These are phyloP conservation scores for Leersia perrieri DNA, from an alignment of 176 grass and related monocot genomes.

Conservation along the genomic window DNA sequence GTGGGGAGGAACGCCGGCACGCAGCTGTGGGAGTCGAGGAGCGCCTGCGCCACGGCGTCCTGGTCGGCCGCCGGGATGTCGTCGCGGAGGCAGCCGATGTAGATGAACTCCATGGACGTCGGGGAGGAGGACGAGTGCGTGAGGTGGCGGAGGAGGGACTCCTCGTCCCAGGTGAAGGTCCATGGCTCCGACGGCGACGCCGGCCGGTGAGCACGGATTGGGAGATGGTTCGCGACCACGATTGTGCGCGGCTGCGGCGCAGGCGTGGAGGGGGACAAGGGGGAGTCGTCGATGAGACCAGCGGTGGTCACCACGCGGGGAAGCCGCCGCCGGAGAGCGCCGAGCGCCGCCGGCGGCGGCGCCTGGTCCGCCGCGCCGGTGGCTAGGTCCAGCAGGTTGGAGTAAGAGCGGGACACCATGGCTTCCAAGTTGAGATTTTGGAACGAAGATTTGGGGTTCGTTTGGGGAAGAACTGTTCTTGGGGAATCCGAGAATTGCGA, in stretches of 20 bases:
- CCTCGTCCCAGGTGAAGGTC: slow-evolving; percentile 88
- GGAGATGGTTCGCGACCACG: slow-evolving; percentile 90
- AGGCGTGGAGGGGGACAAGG: slow-evolving; percentile 46
- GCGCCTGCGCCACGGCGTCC: slow-evolving; percentile 74
- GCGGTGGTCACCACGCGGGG: slow-evolving; percentile 72
- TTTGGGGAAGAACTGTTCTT: background rate
- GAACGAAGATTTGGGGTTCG: slow-evolving; percentile 10
- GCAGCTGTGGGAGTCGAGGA: slow-evolving; percentile 81
- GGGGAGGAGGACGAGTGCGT: slow-evolving; percentile 52
- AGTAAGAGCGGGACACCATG: slow-evolving; percentile 91
- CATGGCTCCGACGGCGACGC: slow-evolving; percentile 39
- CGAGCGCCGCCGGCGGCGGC: slow-evolving; percentile 38
- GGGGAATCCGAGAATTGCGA: slow-evolving; percentile 17
- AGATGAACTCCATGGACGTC: slow-evolving; percentile 80
- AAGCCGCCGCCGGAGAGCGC: slow-evolving; percentile 62
- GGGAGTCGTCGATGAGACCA: slow-evolving; percentile 75
- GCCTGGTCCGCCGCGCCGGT: slow-evolving; percentile 75
- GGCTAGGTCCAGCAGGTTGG: slow-evolving; percentile 85
- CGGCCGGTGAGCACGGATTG: slow-evolving; percentile 53
- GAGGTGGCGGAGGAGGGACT: slow-evolving; percentile 83
- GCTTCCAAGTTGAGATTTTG: background rate
- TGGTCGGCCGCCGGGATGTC: slow-evolving; percentile 64
- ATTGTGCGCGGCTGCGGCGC: slow-evolving; percentile 73
- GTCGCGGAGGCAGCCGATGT: slow-evolving; percentile 88
- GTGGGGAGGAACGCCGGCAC: slow-evolving; percentile 72